Conservation (phyloP, 371 early-diverging fungal genomes). For the Mucor lusitanicus region DNA sequence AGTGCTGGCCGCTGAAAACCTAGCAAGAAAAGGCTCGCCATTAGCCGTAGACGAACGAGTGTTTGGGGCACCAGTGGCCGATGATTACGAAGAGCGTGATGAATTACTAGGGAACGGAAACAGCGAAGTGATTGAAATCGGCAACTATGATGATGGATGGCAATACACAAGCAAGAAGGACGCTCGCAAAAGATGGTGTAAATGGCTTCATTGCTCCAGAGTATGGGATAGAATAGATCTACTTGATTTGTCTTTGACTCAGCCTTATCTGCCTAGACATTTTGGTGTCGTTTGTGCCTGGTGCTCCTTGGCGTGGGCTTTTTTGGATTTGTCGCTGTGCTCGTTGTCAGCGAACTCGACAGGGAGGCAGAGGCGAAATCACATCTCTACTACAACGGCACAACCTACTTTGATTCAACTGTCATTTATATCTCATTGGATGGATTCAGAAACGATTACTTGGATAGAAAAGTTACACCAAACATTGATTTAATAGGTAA, state of each 20-base stretch:
- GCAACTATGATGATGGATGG: background rate
- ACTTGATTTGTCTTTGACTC: background rate
- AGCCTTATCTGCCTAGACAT: background rate
- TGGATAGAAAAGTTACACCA: constrained; percentile 74
- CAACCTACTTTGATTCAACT: constrained; percentile 66
- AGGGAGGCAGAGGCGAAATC: background rate
- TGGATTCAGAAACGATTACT: constrained; percentile 84
- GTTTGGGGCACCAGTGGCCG: constrained; percentile 3
- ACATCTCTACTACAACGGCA: constrained; percentile 58
- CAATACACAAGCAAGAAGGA: background rate
- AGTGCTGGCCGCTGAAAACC: background rate
- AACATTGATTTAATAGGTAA: constrained; percentile 60
- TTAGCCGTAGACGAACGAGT: constrained; percentile 9
- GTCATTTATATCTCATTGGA: constrained; percentile 86
- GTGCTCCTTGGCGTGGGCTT: background rate
- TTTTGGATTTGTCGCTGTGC: background rate
- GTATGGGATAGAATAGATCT: background rate
- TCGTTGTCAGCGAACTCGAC: background rate
- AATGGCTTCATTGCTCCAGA: background rate
- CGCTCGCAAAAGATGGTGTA: background rate
- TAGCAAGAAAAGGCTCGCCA: background rate
- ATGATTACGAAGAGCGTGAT: background rate
- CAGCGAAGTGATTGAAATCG: constrained; percentile 16
- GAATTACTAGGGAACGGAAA: background rate
- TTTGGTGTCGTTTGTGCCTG: background rate